A percentile compares a stretch with the other conserved stretches of the same genome.
These are phyloP conservation scores for Hanseniaspora gamundiae DNA, from an alignment of 1,139 yeast species.

Conservation along the genomic window DNA sequence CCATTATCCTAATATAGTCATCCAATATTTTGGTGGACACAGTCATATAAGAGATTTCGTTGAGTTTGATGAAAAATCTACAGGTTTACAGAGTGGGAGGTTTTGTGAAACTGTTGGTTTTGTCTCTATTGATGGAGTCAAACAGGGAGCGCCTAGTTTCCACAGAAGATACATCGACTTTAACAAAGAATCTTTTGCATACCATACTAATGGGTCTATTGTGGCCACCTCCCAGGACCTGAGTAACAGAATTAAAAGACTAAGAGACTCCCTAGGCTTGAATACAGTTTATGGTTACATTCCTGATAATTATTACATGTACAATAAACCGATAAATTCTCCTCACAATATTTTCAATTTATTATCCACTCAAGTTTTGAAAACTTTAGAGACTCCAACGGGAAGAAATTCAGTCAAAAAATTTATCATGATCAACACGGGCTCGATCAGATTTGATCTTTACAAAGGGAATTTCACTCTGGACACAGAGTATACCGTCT, in stretches of 20 bases:
- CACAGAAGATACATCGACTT: constrained; percentile 71
- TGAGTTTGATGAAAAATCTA: constrained; percentile 50
- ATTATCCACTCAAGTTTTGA: constrained; percentile 46
- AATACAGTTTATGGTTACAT: constrained; percentile 53
- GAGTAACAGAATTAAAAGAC: constrained; percentile 4
- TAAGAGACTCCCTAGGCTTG: constrained; percentile 34
- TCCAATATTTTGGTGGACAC: constrained; percentile 92
- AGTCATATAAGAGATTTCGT: constrained; percentile 83
- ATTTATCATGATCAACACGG: constrained; percentile 67
- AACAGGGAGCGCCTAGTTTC: constrained; percentile 22
- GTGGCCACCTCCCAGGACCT: not conserved
- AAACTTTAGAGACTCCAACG: constrained; percentile 32
- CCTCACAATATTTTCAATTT: constrained; percentile 48
- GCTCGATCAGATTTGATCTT: constrained; percentile 79
- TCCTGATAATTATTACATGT: constrained; percentile 52
- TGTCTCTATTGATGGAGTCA: constrained; percentile 42
- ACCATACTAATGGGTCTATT: constrained; percentile 35
- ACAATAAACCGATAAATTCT: constrained; percentile 56
- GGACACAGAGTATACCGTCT: constrained; percentile 71
- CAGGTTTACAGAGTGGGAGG: constrained; percentile 82
- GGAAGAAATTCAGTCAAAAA: constrained; percentile 24
- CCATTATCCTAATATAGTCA: constrained; percentile 46
- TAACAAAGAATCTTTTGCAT: constrained; percentile 53
- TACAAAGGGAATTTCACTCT: constrained; percentile 75
- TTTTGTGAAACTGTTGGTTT: constrained; percentile 91